Percentiles rank a stretch among this genome's conserved stretches.
Evolutionary conservation across 176 grass and related monocot species (phyloP).

Genomic region (Rhipidocladum racemiflorum): DNA sequence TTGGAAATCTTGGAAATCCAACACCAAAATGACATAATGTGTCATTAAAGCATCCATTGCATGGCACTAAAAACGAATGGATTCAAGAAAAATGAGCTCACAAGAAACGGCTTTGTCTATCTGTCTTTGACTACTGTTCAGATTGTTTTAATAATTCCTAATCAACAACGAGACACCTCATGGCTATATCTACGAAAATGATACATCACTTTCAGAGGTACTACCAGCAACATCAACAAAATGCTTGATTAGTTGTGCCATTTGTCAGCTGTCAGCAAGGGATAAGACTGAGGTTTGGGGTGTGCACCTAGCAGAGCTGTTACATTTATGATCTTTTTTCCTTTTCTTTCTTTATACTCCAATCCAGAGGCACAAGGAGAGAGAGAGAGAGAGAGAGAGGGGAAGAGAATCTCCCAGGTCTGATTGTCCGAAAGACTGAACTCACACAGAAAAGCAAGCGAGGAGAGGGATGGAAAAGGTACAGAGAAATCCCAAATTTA

Average conservation of each 20-base stretch:
- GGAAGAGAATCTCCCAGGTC: slow-evolving; percentile 42
- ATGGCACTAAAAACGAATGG: slow-evolving; percentile 19
- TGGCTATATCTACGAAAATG: neutral
- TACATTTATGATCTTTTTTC: slow-evolving; percentile 39
- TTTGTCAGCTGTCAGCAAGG: slow-evolving; percentile 16
- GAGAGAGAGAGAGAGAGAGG: slow-evolving; percentile 24
- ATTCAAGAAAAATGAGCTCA: neutral
- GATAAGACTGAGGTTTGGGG: slow-evolving; percentile 6
- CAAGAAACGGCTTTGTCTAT: slow-evolving; percentile 5
- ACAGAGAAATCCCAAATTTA: slow-evolving; percentile 40
- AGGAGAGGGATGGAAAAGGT: slow-evolving; percentile 24
- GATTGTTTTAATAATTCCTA: neutral
- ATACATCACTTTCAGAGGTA: neutral
- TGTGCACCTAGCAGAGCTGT: slow-evolving; percentile 31
- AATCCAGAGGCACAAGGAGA: slow-evolving; percentile 33
- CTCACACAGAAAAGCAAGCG: neutral
- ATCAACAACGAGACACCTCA: neutral
- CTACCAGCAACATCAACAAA: neutral
- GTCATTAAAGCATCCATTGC: slow-evolving; percentile 28
- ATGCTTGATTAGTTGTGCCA: slow-evolving; percentile 19
- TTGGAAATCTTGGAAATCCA: slow-evolving; percentile 25
- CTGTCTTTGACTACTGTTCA: slow-evolving; percentile 20
- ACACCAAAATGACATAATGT: neutral
- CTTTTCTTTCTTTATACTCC: slow-evolving; percentile 46
- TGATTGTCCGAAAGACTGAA: slow-evolving; percentile 46